A percentile compares a stretch with the other conserved stretches of the same genome.
These are phyloP conservation scores for Claviceps sp. DNA, from an alignment of 2,329 filamentous ascomycete species.

Conservation along the genomic window DNA sequence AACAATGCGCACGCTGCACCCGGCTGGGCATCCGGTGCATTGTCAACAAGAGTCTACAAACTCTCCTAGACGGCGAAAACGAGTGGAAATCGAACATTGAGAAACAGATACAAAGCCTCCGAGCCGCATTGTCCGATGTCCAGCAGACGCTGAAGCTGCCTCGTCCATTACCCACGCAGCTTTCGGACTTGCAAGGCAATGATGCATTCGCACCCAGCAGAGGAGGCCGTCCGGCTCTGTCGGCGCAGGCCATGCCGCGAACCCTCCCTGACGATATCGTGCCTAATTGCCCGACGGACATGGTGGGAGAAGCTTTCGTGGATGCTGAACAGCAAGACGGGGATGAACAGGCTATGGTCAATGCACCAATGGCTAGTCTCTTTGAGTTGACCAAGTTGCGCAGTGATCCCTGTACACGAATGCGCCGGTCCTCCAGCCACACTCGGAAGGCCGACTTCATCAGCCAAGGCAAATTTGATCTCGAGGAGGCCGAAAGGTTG, in stretches of 20 bases:
- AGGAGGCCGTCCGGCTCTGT: neutral
- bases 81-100: slow-evolving; percentile 25
- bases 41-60: slow-evolving; percentile 42
- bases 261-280: neutral
- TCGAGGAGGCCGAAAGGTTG: slow-evolving; percentile 15
- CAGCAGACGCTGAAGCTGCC: slow-evolving; percentile 12
- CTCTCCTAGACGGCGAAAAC: slow-evolving; percentile 39
- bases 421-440: slow-evolving; percentile 5
- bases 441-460: slow-evolving; percentile 17
- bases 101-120: slow-evolving; percentile 13
- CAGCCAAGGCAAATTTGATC: slow-evolving; percentile 13
- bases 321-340: slow-evolving; percentile 11
- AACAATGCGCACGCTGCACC: slow-evolving; percentile 33
- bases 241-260: neutral
- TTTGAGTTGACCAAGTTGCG: slow-evolving; percentile 20
- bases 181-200: neutral
- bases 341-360: slow-evolving; percentile 17
- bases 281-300: slow-evolving; percentile 12
- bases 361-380: slow-evolving; percentile 20
- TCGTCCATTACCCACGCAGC: neutral
- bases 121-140: slow-evolving; percentile 14
- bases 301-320: slow-evolving; percentile 17
- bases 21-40: slow-evolving; percentile 37
- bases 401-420: slow-evolving; percentile 15
- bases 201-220: neutral